Evolutionary conservation across 805 yeast genomes (phyloP).

Genomic region (Saccharomycopsis fodiens): DNA sequence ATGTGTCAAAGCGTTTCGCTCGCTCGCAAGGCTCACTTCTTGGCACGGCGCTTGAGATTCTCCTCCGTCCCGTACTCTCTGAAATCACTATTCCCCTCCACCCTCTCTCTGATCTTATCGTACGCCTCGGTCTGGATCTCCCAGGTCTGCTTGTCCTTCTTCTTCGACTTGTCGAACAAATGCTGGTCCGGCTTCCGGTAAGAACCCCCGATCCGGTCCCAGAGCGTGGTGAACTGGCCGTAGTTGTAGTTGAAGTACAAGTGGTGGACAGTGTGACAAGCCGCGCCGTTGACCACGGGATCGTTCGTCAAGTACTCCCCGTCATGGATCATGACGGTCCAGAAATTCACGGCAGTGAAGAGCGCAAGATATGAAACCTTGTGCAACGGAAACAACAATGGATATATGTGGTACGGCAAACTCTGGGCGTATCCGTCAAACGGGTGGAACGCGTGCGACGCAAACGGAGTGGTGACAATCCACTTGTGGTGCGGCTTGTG

Average conservation of each 20-base stretch:
- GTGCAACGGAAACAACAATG: constrained; percentile 87
- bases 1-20: no score
- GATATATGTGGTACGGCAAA: constrained; percentile 87
- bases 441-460: constrained; percentile 98
- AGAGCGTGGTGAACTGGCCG: constrained; percentile 95
- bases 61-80: constrained; percentile 64
- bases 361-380: constrained; percentile 73
- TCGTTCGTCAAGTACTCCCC: constrained; percentile 93
- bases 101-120: constrained; percentile 69
- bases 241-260: constrained; percentile 95
- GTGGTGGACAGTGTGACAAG: constrained; percentile 97
- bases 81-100: constrained; percentile 71
- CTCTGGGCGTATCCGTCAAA: constrained; percentile 93
- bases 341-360: constrained; percentile 88
- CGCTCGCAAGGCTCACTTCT: no score
- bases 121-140: constrained; percentile 59
- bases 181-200: constrained; percentile 89
- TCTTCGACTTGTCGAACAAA: constrained; percentile 58
- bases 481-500: constrained; percentile 99
- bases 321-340: constrained; percentile 99
- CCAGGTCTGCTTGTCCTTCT: constrained; percentile 58
- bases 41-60: no score
- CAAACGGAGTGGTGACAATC: constrained; percentile 97
- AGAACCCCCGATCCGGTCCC: constrained; percentile 95
- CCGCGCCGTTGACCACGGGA: constrained; percentile 94